Evolutionary conservation across 352 stramenopile genomes (phyloP), one percentile per base, ranked within the genome.

Genomic region (Achlya hypogyna): DNA sequence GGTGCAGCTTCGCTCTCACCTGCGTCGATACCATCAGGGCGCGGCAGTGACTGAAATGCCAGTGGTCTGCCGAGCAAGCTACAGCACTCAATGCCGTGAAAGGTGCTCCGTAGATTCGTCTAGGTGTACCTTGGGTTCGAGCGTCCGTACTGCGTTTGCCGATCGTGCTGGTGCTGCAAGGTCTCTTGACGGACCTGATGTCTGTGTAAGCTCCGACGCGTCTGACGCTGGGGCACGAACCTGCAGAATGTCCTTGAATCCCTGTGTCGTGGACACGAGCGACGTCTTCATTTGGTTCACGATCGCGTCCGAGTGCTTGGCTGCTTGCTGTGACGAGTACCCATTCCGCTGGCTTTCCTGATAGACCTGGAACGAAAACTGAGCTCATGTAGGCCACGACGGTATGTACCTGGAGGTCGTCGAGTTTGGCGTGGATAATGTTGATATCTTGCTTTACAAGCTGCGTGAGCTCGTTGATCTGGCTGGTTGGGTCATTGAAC

Each of bases 361-460:
- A 54, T 90, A 93, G 35, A 90, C 80, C 74, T 87, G 38, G 5
- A 22, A 54, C 20, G 43, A 18, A 43, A 25, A 34, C 20, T 20
- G 14, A 32, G 20, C 40, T 28, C 10, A 58, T 53, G 9, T 47
- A 8, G 69, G 8, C 6, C 27, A 65, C 53, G 23, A 31, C 29
- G 10, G 4, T 27, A 8, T n/a, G n/a, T 60, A 82, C 77, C 68
- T 90, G 79, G 18, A 93, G 58, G 49, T 92, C 88, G 70, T 94
- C 84, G 43, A 94, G 75, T 72, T 94, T 82, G 62, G 84, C 79
- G 65, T 91, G 91, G 74, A 93, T 93, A 42, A 85, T 74, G 8
- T 83, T 94, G 69, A 94, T 94, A 63, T 94, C 85, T 49, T 91
- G 88, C 77, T 94, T 92, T 45, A 94, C 81, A 3, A 91, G 75